These are phyloP conservation scores for Tolypocladium album DNA, from an alignment of 2,329 filamentous ascomycete species.

Conservation along the genomic window DNA sequence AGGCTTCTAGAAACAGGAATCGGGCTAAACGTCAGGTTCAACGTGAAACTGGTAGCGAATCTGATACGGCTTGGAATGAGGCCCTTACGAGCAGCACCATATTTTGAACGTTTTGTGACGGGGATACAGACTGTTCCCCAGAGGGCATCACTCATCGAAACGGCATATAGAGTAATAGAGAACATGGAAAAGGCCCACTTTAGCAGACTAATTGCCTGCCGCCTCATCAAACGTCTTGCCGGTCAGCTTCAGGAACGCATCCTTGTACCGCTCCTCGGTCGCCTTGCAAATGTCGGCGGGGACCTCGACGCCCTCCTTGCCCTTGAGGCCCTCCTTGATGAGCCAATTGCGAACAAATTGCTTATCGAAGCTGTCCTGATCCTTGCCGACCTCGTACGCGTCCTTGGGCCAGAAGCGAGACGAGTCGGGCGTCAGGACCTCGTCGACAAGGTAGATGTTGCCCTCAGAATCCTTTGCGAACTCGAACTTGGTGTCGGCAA, in stretches of 20 bases:
- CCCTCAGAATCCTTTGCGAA: constrained; percentile 41
- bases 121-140: background rate
- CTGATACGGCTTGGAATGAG: background rate
- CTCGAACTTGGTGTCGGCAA: constrained; percentile 36
- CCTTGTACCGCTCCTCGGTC: constrained; percentile 9
- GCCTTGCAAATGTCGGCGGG: constrained; percentile 41
- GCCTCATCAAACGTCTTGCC: constrained; percentile 34
- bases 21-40: background rate
- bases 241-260: constrained; percentile 41
- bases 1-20: background rate
- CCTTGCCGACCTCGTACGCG: constrained; percentile 50
- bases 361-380: constrained; percentile 85
- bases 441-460: constrained; percentile 47
- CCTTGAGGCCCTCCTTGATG: constrained; percentile 49
- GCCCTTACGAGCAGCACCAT: background rate
- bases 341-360: constrained; percentile 78
- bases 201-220: background rate
- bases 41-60: background rate
- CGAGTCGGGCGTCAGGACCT: constrained; percentile 75
- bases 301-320: constrained; percentile 41
- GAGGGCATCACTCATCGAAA: background rate
- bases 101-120: background rate
- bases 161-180: background rate
- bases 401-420: constrained; percentile 80
- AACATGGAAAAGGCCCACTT: background rate